Evolutionary conservation across 495 filamentous ascomycete genomes (phyloP).

Genomic region (Neurospora sublineolata): DNA sequence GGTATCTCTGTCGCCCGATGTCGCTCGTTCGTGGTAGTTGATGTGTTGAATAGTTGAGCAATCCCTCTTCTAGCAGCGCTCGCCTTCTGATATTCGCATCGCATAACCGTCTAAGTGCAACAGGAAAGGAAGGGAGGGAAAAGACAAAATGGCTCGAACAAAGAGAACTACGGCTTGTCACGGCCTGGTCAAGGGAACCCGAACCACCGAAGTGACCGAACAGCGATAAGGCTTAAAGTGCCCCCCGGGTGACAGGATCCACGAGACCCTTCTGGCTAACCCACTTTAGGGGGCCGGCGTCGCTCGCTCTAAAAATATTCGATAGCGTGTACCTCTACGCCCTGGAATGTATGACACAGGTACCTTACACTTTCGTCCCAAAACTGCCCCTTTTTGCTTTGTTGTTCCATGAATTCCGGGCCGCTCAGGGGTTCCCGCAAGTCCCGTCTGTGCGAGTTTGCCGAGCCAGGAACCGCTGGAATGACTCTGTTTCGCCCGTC

Average conservation of each 20-base stretch:
- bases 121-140: neutral
- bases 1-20: neutral
- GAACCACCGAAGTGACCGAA: neutral
- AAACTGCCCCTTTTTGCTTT: neutral
- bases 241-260: neutral
- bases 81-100: neutral
- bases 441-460: neutral
- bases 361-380: neutral
- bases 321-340: neutral
- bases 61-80: neutral
- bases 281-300: neutral
- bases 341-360: neutral
- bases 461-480: neutral
- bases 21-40: neutral
- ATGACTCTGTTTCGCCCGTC: neutral
- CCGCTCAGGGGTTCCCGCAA: neutral
- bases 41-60: neutral
- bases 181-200: neutral
- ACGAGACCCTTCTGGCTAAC: neutral
- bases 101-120: neutral
- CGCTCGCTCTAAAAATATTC: neutral
- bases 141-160: neutral
- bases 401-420: neutral
- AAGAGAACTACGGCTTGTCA: neutral
- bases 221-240: neutral